Percentiles rank a stretch among this genome's conserved stretches.
phyloP scores from a whole-genome alignment of 2,329 filamentous ascomycete species.

The Calycina herbarum region DNA sequence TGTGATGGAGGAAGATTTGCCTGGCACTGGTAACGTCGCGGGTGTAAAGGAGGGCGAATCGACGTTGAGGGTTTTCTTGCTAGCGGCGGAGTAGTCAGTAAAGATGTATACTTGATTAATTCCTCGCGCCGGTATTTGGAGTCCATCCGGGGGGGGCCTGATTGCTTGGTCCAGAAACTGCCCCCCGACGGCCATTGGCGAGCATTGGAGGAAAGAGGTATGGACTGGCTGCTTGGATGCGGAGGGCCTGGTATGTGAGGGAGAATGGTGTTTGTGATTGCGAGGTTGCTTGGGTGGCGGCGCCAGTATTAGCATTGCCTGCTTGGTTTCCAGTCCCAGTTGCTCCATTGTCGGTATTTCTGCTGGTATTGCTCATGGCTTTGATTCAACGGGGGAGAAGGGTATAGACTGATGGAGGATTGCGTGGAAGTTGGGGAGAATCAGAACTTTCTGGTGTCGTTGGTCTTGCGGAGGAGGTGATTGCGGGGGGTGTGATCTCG shows the following conservation, averaged over 20 bases:
- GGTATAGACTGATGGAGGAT: background rate
- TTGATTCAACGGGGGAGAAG: background rate
- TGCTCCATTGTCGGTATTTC: background rate
- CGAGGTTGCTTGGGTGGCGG: background rate
- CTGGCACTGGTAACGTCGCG: slow-evolving; percentile 47
- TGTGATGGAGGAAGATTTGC: slow-evolving; percentile 75
- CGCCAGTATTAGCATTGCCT: too few relatives aligned
- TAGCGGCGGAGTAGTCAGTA: slow-evolving; percentile 28
- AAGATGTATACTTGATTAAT: background rate
- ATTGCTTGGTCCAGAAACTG: slow-evolving; percentile 18
- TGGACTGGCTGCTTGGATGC: background rate
- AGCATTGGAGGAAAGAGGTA: background rate
- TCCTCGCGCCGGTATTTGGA: background rate
- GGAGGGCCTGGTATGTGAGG: background rate
- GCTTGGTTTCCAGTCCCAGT: background rate
- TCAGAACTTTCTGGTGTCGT: background rate
- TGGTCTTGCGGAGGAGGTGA: background rate
- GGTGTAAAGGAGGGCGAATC: slow-evolving; percentile 96
- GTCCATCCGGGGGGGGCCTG: background rate
- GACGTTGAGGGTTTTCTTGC: slow-evolving; percentile 84
- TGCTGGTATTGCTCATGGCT: background rate
- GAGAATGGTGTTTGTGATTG: background rate
- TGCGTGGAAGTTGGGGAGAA: background rate
- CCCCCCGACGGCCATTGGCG: slow-evolving; percentile 3
- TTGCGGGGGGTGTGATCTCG: background rate